phyloP scores from a whole-genome alignment of 1,284 basidiomycete species.

The Ceratobasidium sp. region DNA sequence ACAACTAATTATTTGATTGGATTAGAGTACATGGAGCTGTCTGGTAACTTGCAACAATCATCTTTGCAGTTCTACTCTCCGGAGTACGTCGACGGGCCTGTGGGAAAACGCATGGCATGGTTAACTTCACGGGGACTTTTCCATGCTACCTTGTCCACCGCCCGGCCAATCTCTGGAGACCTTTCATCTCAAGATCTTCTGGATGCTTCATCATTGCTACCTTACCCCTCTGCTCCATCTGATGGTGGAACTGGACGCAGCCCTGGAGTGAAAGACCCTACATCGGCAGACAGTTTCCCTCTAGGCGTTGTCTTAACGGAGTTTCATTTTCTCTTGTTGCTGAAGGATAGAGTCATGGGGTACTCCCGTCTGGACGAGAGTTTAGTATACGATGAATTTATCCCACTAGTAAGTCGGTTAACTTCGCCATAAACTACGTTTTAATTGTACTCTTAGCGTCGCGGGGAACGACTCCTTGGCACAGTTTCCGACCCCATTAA shows the following conservation, averaged over 20 bases:
- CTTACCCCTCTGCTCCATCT: conserved; percentile 60
- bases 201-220: conserved; percentile 76
- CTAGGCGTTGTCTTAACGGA: conserved; percentile 86
- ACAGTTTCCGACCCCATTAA: conserved; percentile 85
- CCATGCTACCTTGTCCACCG: conserved; percentile 77
- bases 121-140: conserved; percentile 63
- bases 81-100: conserved; percentile 71
- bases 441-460: conserved; percentile 46
- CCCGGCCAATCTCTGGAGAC: conserved; percentile 52
- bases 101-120: conserved; percentile 82
- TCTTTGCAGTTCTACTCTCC: conserved; percentile 80
- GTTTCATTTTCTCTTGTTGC: conserved; percentile 92
- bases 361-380: conserved; percentile 85
- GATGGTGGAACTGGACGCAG: conserved; percentile 47
- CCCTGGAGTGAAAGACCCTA: conserved; percentile 48
- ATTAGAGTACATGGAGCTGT: conserved; percentile 85
- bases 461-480: conserved; percentile 74
- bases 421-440: conserved; percentile 7
- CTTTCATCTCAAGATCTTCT: conserved; percentile 77
- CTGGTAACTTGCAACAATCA: conserved; percentile 76
- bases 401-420: conserved; percentile 73
- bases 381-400: conserved; percentile 82
- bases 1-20: conserved; percentile 21
- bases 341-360: conserved; percentile 80
- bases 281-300: conserved; percentile 57